phyloP scores from a whole-genome alignment of 805 yeast genomes.

The Saccharomycopsis sp. region DNA sequence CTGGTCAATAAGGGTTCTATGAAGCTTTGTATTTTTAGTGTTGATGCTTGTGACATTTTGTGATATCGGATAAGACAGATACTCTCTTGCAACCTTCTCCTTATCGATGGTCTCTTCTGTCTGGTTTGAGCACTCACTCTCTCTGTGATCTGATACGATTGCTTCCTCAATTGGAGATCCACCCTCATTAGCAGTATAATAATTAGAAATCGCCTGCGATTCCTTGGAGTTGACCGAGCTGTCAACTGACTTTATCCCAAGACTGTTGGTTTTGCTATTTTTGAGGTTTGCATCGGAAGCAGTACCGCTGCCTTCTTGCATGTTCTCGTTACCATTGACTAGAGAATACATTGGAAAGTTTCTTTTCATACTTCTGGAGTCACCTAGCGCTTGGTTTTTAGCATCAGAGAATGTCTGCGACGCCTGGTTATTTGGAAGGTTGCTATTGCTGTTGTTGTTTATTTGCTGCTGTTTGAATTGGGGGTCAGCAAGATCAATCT shows the following conservation, averaged over 20 bases:
- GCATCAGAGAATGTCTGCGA: not conserved
- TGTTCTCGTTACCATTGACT: not conserved
- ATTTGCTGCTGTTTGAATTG: not conserved
- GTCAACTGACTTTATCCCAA: not conserved
- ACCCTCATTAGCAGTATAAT: slow-evolving; percentile 1
- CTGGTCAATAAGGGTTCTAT: slow-evolving; percentile 7
- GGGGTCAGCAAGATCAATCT: slow-evolving; percentile 5
- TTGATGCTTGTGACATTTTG: slow-evolving; percentile 6
- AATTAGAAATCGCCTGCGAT: slow-evolving; percentile 2
- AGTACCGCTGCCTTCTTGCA: not conserved
- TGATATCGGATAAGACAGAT: not conserved
- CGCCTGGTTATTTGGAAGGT: not conserved
- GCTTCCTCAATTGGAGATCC: not conserved
- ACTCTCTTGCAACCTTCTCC: not conserved
- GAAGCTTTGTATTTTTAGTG: slow-evolving; percentile 9
- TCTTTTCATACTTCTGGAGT: not conserved
- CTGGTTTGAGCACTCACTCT: not conserved
- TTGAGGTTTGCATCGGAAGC: not conserved
- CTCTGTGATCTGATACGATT: not conserved
- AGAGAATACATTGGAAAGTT: slow-evolving; percentile 4
- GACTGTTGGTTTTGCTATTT: not conserved
- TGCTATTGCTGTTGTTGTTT: not conserved
- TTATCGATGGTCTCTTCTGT: not conserved
- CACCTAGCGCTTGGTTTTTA: not conserved
- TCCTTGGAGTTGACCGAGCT: not conserved